Percentiles rank a stretch among this genome's conserved stretches.
Evolutionary conservation across 805 yeast species (phyloP).

Genomic region (Debaryomyces maramus): DNA sequence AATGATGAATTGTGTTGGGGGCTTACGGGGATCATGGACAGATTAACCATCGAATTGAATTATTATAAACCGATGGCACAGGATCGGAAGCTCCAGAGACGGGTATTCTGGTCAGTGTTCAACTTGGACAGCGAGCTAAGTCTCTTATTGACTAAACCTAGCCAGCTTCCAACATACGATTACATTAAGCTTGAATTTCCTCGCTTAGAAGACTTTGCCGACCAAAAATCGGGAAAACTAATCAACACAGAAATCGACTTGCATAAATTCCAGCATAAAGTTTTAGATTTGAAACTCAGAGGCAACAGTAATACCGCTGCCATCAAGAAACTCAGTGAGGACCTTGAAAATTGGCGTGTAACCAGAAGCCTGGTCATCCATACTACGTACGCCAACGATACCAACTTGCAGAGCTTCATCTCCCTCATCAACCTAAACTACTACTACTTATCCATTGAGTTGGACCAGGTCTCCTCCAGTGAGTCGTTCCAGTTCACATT

Average conservation of each 20-base stretch:
- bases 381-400: slow-evolving; percentile 24
- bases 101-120: slow-evolving; percentile 38
- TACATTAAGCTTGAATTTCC: slow-evolving; percentile 20
- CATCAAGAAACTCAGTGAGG: slow-evolving; percentile 23
- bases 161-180: slow-evolving; percentile 30
- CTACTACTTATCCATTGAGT: slow-evolving; percentile 39
- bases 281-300: slow-evolving; percentile 19
- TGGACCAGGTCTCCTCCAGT: slow-evolving; percentile 39
- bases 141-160: slow-evolving; percentile 33
- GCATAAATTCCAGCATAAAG: slow-evolving; percentile 24
- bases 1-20: slow-evolving; percentile 33
- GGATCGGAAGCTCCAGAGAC: slow-evolving; percentile 8
- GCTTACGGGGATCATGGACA: slow-evolving; percentile 33
- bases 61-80: slow-evolving; percentile 15
- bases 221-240: slow-evolving; percentile 22
- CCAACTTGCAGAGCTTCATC: slow-evolving; percentile 32
- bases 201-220: slow-evolving; percentile 12
- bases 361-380: slow-evolving; percentile 28
- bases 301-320: not conserved
- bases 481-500: slow-evolving; percentile 42
- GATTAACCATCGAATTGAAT: slow-evolving; percentile 24
- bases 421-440: slow-evolving; percentile 37
- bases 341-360: slow-evolving; percentile 40
- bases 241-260: slow-evolving; percentile 24
- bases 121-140: slow-evolving; percentile 41